Conservation (phyloP, 352 stramenopile genomes). For the Phytophthora europaea region DNA sequence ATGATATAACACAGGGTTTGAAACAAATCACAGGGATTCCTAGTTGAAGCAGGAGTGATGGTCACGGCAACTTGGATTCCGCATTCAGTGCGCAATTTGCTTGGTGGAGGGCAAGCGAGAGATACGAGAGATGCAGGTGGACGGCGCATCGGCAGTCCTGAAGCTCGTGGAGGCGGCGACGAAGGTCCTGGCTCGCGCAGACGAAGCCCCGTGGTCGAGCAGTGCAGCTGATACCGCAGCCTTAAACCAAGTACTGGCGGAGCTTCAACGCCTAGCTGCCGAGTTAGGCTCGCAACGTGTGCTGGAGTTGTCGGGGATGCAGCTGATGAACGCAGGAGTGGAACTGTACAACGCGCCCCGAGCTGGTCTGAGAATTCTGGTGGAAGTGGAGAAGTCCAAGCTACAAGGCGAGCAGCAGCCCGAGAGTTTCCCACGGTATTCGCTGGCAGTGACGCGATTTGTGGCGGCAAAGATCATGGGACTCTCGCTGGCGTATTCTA, state of each 20-base stretch:
- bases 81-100: constrained; percentile 29
- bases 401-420: neutral
- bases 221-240: constrained; percentile 7
- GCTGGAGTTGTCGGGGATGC: constrained; percentile 33
- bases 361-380: constrained; percentile 45
- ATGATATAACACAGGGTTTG: neutral
- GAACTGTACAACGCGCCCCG: constrained; percentile 78
- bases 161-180: constrained; percentile 30
- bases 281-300: constrained; percentile 35
- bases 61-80: constrained; percentile 13
- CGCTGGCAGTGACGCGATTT: constrained; percentile 57
- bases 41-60: constrained; percentile 40
- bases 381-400: constrained; percentile 30
- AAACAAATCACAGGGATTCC: constrained; percentile 3
- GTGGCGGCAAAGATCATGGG: constrained; percentile 75
- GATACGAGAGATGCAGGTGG: constrained; percentile 16
- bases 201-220: neutral
- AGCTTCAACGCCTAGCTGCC: constrained; percentile 46
- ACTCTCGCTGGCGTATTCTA: constrained; percentile 54
- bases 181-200: constrained; percentile 24
- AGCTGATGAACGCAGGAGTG: constrained; percentile 72
- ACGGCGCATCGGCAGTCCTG: constrained; percentile 25
- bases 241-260: constrained; percentile 24
- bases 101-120: constrained; percentile 13
- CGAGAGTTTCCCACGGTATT: constrained; percentile 33